Evolutionary conservation across 805 yeast genomes (phyloP).

Genomic region (Candida golubevii): DNA sequence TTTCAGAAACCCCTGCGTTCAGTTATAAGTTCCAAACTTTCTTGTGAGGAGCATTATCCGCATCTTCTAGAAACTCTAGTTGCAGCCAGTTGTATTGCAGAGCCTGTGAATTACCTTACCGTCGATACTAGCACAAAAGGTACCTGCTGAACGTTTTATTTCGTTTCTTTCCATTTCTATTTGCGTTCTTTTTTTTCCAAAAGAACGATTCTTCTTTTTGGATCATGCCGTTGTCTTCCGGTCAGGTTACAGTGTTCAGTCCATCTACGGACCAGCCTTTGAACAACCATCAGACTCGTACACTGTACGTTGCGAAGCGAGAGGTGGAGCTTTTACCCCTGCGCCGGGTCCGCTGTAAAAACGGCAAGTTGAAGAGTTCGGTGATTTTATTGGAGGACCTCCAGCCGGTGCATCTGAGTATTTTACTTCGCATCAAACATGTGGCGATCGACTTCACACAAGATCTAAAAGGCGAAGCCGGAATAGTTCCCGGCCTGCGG

Average conservation of each 20-base stretch:
- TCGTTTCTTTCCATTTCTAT: no score
- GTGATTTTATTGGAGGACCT: constrained; percentile 11
- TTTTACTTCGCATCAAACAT: constrained; percentile 14
- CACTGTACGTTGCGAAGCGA: constrained; percentile 7
- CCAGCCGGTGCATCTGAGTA: constrained; percentile 1
- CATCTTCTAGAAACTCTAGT: no score
- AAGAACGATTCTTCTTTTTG: no score
- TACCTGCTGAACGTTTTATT: no score
- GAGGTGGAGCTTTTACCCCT: constrained; percentile 13
- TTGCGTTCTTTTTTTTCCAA: no score
- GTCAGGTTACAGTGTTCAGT: background rate
- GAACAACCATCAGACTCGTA: constrained; percentile 3
- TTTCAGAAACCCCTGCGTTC: no score
- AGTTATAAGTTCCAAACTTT: no score
- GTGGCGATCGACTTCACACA: constrained; percentile 13
- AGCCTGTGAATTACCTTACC: no score
- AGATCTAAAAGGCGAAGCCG: constrained; percentile 4
- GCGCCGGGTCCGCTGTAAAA: constrained; percentile 5
- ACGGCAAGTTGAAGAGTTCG: constrained; percentile 5
- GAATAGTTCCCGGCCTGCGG: constrained; percentile 33
- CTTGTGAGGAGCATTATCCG: no score
- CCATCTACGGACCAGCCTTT: constrained; percentile 1
- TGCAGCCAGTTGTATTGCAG: no score
- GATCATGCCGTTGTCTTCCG: no score
- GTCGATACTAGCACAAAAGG: no score